Conservation (phyloP, 768 basidiomycete species). For the Trametes sanguinea region DNA sequence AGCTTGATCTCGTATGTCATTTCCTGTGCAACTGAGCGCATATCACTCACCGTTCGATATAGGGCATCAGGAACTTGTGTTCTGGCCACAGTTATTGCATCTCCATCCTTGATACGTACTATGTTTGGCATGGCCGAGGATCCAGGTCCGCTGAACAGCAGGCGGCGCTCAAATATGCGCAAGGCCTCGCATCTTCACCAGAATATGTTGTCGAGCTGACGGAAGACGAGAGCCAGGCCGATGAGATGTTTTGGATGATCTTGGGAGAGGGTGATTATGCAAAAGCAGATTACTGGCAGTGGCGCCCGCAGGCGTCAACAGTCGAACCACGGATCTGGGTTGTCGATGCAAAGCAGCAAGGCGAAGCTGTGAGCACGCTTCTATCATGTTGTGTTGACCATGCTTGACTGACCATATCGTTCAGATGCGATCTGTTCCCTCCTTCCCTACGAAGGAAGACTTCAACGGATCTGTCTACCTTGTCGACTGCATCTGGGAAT, state of each 20-base stretch:
- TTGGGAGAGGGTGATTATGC: constrained; percentile 77
- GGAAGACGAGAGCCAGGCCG: constrained; percentile 65
- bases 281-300: constrained; percentile 81
- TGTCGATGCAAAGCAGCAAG: constrained; percentile 43
- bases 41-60: constrained; percentile 15
- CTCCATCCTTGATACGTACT: constrained; percentile 66
- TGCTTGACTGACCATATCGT: background rate
- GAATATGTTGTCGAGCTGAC: constrained; percentile 53
- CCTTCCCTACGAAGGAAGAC: constrained; percentile 41
- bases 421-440: constrained; percentile 51
- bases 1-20: constrained; percentile 64
- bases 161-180: constrained; percentile 65
- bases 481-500: constrained; percentile 77
- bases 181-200: constrained; percentile 42
- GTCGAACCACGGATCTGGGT: constrained; percentile 61
- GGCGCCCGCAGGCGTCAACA: constrained; percentile 48
- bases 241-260: constrained; percentile 88
- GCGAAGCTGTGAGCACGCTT: constrained; percentile 43
- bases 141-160: constrained; percentile 58
- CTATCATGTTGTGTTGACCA: background rate
- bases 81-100: constrained; percentile 86
- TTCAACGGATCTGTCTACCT: constrained; percentile 57
- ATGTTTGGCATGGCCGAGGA: constrained; percentile 83
- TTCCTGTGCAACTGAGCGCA: background rate
- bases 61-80: constrained; percentile 71